Evolutionary conservation across 106 monocot genomes (phyloP), one percentile per base, ranked within the genome.

Genomic region (Platanthera guangdongensis): DNA sequence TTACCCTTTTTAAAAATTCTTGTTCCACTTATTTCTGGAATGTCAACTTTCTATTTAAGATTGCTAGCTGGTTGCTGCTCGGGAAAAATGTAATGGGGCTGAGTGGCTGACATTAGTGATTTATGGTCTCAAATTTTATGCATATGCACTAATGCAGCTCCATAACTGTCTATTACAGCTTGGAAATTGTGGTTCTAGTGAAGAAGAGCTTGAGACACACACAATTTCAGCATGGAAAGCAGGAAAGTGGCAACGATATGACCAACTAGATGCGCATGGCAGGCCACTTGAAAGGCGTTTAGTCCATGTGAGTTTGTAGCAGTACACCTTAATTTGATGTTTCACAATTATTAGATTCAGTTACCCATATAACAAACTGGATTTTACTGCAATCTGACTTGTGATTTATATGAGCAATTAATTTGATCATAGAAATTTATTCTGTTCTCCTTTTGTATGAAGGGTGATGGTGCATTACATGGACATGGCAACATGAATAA

Each of bases 151-250:
- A 70, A 70, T 47, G 4, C 45, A 48, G 47, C 47, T 70, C 47
- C 47, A 70, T 70, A 15, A 47, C 47, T 70, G 47, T 70, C 68
- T 48, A 21, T 74, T 86, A 82, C 89, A 99, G 97, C 91, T 99
- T 64, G 92, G 90, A 57, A 92, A 73, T 70, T 91, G 92, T 85
- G 91, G 89, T n/a, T 92, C 97, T 52, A 99, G 88, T 68, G 91
- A 99, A 73, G 97, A 99, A 78, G 94, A 99, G 74, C 97, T 94
- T 68, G 97, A 99, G 77, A 94, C 97, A 71, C 97, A 99, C 52
- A 88, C 97, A 16, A 94, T 99, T 82, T 84, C 94, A 85, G 97
- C 97, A 62, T 99, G 97, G 97, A 99, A 99, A 82, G 81, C 84
- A 47, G 91, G 84, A 80, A 99, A 94, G 59, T 79, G 73, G 46